Evolutionary conservation across 225 moss, liverwort and hornwort genomes (phyloP), one percentile per base, ranked within the genome.

Genomic region (Ulota crispa): DNA sequence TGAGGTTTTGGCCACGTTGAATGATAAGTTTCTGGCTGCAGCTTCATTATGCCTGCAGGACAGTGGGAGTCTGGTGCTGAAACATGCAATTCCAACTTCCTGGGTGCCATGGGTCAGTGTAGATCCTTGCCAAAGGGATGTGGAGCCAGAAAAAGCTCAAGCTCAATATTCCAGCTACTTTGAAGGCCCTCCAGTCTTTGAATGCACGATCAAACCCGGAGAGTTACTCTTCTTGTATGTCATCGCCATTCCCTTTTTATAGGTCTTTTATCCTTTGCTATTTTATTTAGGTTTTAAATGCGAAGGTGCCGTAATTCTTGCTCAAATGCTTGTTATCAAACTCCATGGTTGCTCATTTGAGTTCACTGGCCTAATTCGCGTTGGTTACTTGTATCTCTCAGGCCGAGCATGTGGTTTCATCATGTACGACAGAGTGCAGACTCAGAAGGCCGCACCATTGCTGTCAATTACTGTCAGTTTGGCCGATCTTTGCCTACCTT

Each of bases 341-440:
- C 59, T 57, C 30, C 28, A 30, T 76, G 8, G 70, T 64, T 59
- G 26, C 42, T 74, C 32, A 23, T 64, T 66, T 68, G 42, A 11
- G 42, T 11, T 42, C 7, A 10, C 42, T 54, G 43, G 6, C 13
- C 68, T 68, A 67, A 67, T 24, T 78, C 26, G 52, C 32, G 50
- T 73, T 69, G 82, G 55, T 63, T 61, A 42, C 63, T 57, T 13
- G 57, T 54, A 34, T 61, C 9, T 37, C 39, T 21, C 87, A 95
- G 97, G 79, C 98, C 98, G 36, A 93, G 94, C 84, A 90, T 95
- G 94, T 98, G 98, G 98, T 98, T 98, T 82, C 98, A 98, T 88
- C 95, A 93, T 86, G 96, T 97, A 68, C 89, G 90, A 36, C 96
- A 95, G 81, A 90, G 86, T 11, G 87, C 95, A 10, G 95, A 94